phyloP scores from a whole-genome alignment of 352 stramenopile genomes.

The Pythium monospermum region DNA sequence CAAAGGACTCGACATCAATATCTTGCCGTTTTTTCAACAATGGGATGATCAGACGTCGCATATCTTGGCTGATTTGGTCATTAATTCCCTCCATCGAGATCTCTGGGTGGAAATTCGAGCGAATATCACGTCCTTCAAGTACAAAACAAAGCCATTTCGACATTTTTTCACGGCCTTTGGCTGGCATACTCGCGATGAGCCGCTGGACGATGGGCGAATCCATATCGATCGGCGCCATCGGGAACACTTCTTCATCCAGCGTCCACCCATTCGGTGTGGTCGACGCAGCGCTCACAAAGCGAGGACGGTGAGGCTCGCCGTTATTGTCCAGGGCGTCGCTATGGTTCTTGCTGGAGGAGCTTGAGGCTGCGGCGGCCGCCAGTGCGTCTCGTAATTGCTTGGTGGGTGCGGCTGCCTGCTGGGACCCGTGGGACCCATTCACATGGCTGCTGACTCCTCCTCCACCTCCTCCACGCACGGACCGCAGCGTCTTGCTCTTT shows the following conservation, averaged over 20 bases:
- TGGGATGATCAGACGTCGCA: constrained; percentile 64
- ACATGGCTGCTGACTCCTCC: neutral
- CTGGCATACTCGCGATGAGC: constrained; percentile 59
- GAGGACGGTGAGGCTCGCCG: constrained; percentile 5
- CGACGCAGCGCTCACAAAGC: constrained; percentile 23
- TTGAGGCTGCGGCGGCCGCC: constrained; percentile 4
- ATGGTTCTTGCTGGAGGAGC: constrained; percentile 6
- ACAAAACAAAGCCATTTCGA: constrained; percentile 72
- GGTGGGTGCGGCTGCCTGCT: no score
- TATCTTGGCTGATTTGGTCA: constrained; percentile 55
- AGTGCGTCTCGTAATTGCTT: constrained; percentile 15
- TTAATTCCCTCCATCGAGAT: constrained; percentile 66
- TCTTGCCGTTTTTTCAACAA: constrained; percentile 67
- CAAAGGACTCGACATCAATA: constrained; percentile 55
- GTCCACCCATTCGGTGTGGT: constrained; percentile 41
- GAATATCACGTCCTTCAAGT: constrained; percentile 64
- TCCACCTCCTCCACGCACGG: constrained; percentile 46
- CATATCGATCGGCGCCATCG: constrained; percentile 63
- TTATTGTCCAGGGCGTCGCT: constrained; percentile 1
- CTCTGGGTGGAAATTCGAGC: constrained; percentile 64
- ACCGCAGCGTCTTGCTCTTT: constrained; percentile 54
- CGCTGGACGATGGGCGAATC: constrained; percentile 70
- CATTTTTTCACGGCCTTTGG: constrained; percentile 58
- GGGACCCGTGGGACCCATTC: neutral
- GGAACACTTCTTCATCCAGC: constrained; percentile 63